Evolutionary conservation across 2,329 filamentous ascomycete species (phyloP).

Genomic region (Chrysoporthe austroafricana): DNA sequence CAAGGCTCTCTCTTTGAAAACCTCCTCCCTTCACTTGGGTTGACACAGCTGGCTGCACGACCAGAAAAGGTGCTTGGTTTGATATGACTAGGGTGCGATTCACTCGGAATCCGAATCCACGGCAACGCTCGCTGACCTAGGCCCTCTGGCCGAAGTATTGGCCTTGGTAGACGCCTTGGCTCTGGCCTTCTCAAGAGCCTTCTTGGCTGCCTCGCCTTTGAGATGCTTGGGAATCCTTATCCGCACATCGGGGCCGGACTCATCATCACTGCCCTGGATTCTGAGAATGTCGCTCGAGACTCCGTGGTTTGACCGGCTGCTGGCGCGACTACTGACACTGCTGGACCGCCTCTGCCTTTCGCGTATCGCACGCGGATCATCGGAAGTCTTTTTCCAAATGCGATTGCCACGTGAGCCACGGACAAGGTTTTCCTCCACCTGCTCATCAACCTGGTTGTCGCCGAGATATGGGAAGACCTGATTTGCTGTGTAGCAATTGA

Average conservation of each 20-base stretch:
- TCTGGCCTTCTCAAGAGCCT: conserved; percentile 14
- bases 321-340: conserved; percentile 18
- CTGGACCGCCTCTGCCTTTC: conserved; percentile 25
- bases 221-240: conserved; percentile 21
- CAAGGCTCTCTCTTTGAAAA: neutral
- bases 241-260: neutral
- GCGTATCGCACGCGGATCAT: conserved; percentile 18
- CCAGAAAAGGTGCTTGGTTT: neutral
- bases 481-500: conserved; percentile 28
- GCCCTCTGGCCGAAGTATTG: neutral
- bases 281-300: conserved; percentile 25
- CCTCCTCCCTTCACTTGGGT: neutral
- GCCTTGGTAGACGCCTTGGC: conserved; percentile 3
- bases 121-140: conserved; percentile 17
- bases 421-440: conserved; percentile 22
- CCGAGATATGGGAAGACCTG: conserved; percentile 11
- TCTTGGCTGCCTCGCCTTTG: conserved; percentile 15
- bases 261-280: conserved; percentile 3
- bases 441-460: conserved; percentile 20
- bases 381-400: conserved; percentile 21
- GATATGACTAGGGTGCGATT: neutral
- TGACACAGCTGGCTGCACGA: neutral
- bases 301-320: conserved; percentile 8
- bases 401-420: conserved; percentile 13
- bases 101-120: conserved; percentile 23